Base-by-base conservation (phyloP, 805 yeast genomes). In the Lipomyces kockii region DNA sequence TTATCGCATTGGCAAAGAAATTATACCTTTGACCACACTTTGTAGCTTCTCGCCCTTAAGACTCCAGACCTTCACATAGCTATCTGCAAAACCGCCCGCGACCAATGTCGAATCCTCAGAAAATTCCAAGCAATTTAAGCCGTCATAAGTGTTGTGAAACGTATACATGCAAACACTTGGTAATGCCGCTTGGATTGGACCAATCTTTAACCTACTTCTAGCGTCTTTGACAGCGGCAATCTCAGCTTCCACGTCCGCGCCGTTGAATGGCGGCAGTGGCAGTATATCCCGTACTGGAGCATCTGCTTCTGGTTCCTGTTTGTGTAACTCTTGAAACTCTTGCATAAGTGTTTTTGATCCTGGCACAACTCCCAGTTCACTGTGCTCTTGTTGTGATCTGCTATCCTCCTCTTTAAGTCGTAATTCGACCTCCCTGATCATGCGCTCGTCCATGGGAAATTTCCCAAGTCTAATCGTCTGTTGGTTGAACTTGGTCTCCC, bases 131-230 rank as follows among this genome's bases (percentile, higher is more conserved):
- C 92, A 86, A n/a, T 96, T 90, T 83, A 95, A 81, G 69, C 90
- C 96, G 71, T 89, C 89, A 76, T 91, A 89, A 11, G 98, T 91
- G 79, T 95, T 95, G 82, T 95, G 99, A 81, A 95, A 93, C 0
- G 98, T 94, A 81, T 95, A 95, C 97, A 94, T 91, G 79, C 98
- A 95, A 46, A 94, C 97, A 65, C 97, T 90, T 27, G 99, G 99
- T 32, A 94, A 85, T 27, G 92, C 82, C 3, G 96, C 89, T 79
- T 90, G 97, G 39, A 85, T 79, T 4, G 88, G 82, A 25, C 87
- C 90, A 61, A 94, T 77, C 71, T 82, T 84, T 67, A 94, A 87
- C 70, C 89, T 86, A 43, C 90, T 85, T 67, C 97, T 83, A 8
- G 94, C 86, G 78, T 94, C 98, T 74, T 87, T 91, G 37, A 95